A percentile compares a stretch with the other conserved stretches of the same genome.
These are phyloP conservation scores for Pyrenophora teres DNA, from an alignment of 2,329 filamentous ascomycete species.

Conservation along the genomic window DNA sequence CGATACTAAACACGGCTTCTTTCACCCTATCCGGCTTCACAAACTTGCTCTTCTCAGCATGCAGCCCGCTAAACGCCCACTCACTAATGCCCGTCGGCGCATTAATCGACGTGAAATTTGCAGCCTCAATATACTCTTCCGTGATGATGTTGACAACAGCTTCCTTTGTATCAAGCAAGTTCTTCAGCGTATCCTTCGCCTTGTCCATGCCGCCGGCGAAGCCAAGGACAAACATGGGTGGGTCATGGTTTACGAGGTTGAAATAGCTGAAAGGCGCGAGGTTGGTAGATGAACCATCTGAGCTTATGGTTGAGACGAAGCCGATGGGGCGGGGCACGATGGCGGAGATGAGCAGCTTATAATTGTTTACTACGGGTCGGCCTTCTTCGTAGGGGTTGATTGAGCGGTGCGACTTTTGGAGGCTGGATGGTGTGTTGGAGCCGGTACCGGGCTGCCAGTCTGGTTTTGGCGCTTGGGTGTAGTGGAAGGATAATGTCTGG, in stretches of 20 bases:
- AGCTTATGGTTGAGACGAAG: slow-evolving; percentile 62
- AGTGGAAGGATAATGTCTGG: slow-evolving; percentile 53
- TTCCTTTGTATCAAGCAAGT: slow-evolving; percentile 72
- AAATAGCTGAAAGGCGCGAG: slow-evolving; percentile 89
- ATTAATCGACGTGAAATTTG: slow-evolving; percentile 80
- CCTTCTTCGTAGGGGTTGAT: slow-evolving; percentile 81
- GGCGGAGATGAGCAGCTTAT: slow-evolving; percentile 86
- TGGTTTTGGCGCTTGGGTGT: slow-evolving; percentile 67
- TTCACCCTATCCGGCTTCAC: slow-evolving; percentile 75
- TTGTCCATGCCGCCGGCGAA: slow-evolving; percentile 61
- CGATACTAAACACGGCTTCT: slow-evolving; percentile 82
- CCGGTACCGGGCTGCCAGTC: slow-evolving; percentile 70
- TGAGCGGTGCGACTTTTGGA: slow-evolving; percentile 67
- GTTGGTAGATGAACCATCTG: slow-evolving; percentile 70
- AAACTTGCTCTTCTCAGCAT: slow-evolving; percentile 66
- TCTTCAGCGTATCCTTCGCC: slow-evolving; percentile 79
- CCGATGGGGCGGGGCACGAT: slow-evolving; percentile 83
- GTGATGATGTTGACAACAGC: slow-evolving; percentile 83
- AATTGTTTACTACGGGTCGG: slow-evolving; percentile 73
- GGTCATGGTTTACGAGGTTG: slow-evolving; percentile 82
- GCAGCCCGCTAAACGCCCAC: slow-evolving; percentile 79
- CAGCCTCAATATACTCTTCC: slow-evolving; percentile 84
- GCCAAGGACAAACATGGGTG: slow-evolving; percentile 76
- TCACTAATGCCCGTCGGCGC: slow-evolving; percentile 77
- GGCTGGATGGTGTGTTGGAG: slow-evolving; percentile 61